Evolutionary conservation across 1,284 basidiomycete genomes (phyloP).

Genomic region (Ceratobasidium sp.): DNA sequence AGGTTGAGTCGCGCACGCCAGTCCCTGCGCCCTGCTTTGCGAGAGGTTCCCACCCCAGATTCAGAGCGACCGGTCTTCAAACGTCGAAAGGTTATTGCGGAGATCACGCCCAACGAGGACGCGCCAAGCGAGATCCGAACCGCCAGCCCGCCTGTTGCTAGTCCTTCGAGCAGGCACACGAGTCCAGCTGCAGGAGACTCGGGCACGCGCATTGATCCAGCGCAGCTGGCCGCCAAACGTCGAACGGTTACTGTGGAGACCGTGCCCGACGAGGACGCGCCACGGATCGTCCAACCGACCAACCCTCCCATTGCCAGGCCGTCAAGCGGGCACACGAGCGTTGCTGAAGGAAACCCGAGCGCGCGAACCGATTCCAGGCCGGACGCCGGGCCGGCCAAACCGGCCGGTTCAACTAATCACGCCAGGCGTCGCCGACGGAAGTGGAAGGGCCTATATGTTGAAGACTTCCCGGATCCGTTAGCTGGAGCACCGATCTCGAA

Average conservation of each 20-base stretch:
- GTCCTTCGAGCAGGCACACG: neutral
- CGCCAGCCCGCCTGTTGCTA: neutral
- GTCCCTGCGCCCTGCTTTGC: neutral
- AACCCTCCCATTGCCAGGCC: neutral
- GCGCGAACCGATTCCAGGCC: neutral
- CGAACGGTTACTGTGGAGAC: neutral
- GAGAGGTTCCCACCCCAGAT: neutral
- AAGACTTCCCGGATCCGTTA: neutral
- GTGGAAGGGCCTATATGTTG: neutral
- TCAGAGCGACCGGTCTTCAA: neutral
- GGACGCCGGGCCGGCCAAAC: no score
- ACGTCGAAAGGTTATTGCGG: neutral
- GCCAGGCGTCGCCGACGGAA: no score
- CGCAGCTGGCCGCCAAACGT: neutral
- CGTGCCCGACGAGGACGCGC: conserved; percentile 2
- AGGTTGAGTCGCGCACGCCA: neutral
- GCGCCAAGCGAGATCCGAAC: neutral
- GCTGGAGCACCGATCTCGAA: neutral
- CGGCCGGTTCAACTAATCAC: no score
- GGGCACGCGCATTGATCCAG: neutral
- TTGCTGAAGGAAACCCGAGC: neutral
- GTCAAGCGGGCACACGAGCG: neutral
- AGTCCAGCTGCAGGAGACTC: neutral
- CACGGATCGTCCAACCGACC: neutral
- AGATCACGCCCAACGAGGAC: neutral